Percentiles rank a stretch among this genome's conserved stretches.
Evolutionary conservation across 805 yeast genomes (phyloP).

Genomic region (Candida adriatica): DNA sequence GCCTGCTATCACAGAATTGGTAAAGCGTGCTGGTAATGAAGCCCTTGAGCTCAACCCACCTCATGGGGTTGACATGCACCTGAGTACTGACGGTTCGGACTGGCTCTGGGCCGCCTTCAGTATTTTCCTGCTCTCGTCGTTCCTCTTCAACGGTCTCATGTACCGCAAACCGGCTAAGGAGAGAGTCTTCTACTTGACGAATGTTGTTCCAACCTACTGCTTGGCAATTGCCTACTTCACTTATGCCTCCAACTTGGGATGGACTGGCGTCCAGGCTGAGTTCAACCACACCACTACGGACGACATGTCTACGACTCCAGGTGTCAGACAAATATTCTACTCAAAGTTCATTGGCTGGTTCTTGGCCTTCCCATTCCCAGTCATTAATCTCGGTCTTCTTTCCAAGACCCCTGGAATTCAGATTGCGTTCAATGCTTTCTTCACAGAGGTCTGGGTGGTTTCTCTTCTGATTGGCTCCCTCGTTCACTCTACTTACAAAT

Average conservation of each 20-base stretch:
- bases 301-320: constrained; percentile 31
- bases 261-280: constrained; percentile 39
- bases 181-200: constrained; percentile 30
- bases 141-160: constrained; percentile 22
- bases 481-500: constrained; percentile 49
- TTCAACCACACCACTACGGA: constrained; percentile 38
- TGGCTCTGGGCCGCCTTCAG: constrained; percentile 63
- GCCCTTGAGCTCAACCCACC: constrained; percentile 13
- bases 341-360: constrained; percentile 52
- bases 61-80: constrained; percentile 38
- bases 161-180: constrained; percentile 19
- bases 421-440: constrained; percentile 31
- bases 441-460: constrained; percentile 23
- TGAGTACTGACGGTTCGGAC: constrained; percentile 53
- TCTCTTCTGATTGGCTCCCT: constrained; percentile 50
- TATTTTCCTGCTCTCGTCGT: constrained; percentile 33
- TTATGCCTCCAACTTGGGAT: constrained; percentile 52
- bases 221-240: constrained; percentile 45
- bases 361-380: constrained; percentile 31
- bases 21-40: constrained; percentile 17
- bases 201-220: constrained; percentile 34
- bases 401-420: constrained; percentile 34
- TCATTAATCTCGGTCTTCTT: constrained; percentile 26
- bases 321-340: constrained; percentile 49
- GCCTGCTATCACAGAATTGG: constrained; percentile 4